Evolutionary conservation across 2,329 filamentous ascomycete species (phyloP).

Genomic region (Cytospora piceicola): DNA sequence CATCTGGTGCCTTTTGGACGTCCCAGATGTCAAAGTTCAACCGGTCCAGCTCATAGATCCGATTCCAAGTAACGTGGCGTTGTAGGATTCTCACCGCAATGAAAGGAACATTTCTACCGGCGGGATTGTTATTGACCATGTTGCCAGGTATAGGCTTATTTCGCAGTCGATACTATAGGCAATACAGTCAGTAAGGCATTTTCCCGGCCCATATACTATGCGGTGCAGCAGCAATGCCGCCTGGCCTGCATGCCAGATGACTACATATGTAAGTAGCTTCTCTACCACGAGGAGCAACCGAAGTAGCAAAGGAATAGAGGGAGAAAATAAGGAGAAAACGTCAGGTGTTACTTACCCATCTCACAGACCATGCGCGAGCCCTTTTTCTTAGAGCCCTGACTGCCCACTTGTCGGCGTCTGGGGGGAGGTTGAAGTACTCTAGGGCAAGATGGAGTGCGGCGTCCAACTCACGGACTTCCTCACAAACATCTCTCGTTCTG

Average conservation of each 20-base stretch:
- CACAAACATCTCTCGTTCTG: no score
- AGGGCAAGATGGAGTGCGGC: not conserved
- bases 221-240: not conserved
- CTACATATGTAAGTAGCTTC: no score
- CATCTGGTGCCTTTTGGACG: not conserved
- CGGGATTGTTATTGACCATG: not conserved
- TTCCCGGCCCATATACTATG: not conserved
- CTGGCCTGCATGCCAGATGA: not conserved
- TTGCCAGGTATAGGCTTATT: not conserved
- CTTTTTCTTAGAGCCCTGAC: not conserved
- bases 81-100: not conserved
- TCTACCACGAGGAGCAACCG: not conserved
- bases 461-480: not conserved
- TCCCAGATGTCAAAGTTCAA: not conserved
- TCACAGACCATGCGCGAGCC: not conserved
- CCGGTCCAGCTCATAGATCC: not conserved
- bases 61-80: not conserved
- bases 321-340: not conserved
- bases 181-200: not conserved
- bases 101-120: not conserved
- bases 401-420: not conserved
- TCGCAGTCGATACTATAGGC: not conserved
- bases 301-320: not conserved
- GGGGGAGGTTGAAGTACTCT: not conserved
- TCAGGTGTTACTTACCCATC: not conserved